These are phyloP conservation scores for Pholiota adiposa DNA, from an alignment of 1,284 basidiomycete genomes.

Conservation along the genomic window DNA sequence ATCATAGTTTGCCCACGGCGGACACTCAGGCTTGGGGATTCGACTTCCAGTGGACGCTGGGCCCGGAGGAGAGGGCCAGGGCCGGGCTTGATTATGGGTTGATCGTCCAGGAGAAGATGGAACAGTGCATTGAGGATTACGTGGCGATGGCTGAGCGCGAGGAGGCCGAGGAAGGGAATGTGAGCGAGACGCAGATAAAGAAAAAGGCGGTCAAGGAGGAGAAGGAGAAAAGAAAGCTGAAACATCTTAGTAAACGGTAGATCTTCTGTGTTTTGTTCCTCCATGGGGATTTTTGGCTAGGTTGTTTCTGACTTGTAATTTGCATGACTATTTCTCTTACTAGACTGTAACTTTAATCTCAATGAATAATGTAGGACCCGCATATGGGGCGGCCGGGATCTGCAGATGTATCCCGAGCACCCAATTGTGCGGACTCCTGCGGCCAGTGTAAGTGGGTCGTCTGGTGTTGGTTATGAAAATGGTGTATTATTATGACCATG, in stretches of 20 bases:
- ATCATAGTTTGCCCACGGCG: conserved; percentile 9
- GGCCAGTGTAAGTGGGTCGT: neutral
- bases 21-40: conserved; percentile 73
- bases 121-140: conserved; percentile 64
- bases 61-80: conserved; percentile 32
- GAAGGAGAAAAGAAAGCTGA: conserved; percentile 42
- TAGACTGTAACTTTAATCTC: too few species aligned
- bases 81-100: conserved; percentile 25
- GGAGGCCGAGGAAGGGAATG: conserved; percentile 54
- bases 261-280: neutral
- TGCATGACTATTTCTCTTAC: neutral
- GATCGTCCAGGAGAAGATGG: conserved; percentile 68
- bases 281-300: neutral
- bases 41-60: conserved; percentile 73
- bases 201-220: conserved; percentile 61
- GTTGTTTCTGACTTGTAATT: neutral
- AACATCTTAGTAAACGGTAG: conserved; percentile 21
- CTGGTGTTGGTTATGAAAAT: neutral
- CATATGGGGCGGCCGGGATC: too few species aligned
- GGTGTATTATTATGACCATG: neutral
- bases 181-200: conserved; percentile 74
- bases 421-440: neutral
- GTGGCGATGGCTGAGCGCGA: conserved; percentile 47
- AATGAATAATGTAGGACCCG: too few species aligned
- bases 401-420: neutral